These are phyloP conservation scores for Atkinsonella hypoxylon DNA, from an alignment of 2,329 filamentous ascomycete species.

Conservation along the genomic window DNA sequence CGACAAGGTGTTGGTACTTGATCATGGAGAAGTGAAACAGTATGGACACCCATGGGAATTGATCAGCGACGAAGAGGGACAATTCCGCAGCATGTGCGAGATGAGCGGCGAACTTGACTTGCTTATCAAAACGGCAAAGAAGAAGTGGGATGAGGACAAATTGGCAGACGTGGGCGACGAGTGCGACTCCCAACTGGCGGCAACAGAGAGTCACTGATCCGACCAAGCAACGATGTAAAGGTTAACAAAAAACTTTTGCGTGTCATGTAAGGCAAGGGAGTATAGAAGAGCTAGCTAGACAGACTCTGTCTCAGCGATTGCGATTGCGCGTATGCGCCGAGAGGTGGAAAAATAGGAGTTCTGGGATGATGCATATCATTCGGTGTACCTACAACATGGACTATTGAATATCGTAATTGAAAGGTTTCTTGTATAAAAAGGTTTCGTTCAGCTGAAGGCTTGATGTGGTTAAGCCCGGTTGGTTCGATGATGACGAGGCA, in stretches of 20 bases:
- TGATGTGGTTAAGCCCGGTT: background rate
- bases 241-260: background rate
- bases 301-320: background rate
- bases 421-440: background rate
- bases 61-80: conserved; percentile 55
- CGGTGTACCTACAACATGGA: background rate
- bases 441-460: too few relatives aligned
- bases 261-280: background rate
- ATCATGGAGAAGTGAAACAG: conserved; percentile 78
- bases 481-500: too few relatives aligned
- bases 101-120: conserved; percentile 46
- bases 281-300: background rate
- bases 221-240: background rate
- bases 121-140: conserved; percentile 42
- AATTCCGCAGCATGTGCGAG: conserved; percentile 53
- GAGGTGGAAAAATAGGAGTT: conserved; percentile 6
- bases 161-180: conserved; percentile 25
- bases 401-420: background rate
- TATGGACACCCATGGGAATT: conserved; percentile 84
- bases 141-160: conserved; percentile 32
- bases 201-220: background rate
- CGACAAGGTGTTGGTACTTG: conserved; percentile 90
- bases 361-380: background rate
- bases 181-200: conserved; percentile 5
- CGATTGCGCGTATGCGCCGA: background rate